Conservation (phyloP, 768 basidiomycete genomes). For the Xerocomus brunneocitrinus region DNA sequence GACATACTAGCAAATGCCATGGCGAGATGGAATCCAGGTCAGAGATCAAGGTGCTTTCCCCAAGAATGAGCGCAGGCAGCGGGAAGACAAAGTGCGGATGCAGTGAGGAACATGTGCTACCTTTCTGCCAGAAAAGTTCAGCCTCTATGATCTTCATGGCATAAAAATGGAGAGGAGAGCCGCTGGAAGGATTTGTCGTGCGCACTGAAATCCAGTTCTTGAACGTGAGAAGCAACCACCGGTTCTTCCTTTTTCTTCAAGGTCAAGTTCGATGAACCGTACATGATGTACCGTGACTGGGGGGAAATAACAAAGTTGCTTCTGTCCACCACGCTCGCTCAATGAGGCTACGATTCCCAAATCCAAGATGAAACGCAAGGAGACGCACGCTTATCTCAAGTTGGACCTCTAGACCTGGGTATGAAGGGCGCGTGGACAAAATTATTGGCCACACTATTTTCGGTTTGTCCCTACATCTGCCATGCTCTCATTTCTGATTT, state of each 20-base stretch:
- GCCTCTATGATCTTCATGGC: conserved; percentile 84
- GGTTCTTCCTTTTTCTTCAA: conserved; percentile 98
- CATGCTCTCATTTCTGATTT: too few relatives aligned
- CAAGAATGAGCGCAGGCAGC: too few relatives aligned
- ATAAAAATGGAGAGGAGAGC: conserved; percentile 86
- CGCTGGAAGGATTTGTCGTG: conserved; percentile 93
- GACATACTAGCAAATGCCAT: too few relatives aligned
- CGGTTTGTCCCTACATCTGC: too few relatives aligned
- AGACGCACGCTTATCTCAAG: conserved; percentile 78
- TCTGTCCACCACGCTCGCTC: conserved; percentile 37
- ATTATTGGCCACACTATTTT: too few relatives aligned
- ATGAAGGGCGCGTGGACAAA: too few relatives aligned
- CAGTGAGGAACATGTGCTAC: conserved; percentile 86
- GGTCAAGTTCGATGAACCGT: conserved; percentile 97
- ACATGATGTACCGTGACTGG: conserved; percentile 98
- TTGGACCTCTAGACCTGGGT: too few relatives aligned
- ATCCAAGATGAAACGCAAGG: conserved; percentile 66
- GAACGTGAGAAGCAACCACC: conserved; percentile 44
- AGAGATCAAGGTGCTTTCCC: too few relatives aligned
- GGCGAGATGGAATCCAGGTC: too few relatives aligned
- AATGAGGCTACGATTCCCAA: conserved; percentile 46
- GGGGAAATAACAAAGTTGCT: conserved; percentile 84
- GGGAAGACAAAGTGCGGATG: too few relatives aligned
- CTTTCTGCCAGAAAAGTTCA: conserved; percentile 74
- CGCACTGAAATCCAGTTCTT: conserved; percentile 49